phyloP scores from a whole-genome alignment of 495 filamentous ascomycete genomes.

The Acidiella bohemica region DNA sequence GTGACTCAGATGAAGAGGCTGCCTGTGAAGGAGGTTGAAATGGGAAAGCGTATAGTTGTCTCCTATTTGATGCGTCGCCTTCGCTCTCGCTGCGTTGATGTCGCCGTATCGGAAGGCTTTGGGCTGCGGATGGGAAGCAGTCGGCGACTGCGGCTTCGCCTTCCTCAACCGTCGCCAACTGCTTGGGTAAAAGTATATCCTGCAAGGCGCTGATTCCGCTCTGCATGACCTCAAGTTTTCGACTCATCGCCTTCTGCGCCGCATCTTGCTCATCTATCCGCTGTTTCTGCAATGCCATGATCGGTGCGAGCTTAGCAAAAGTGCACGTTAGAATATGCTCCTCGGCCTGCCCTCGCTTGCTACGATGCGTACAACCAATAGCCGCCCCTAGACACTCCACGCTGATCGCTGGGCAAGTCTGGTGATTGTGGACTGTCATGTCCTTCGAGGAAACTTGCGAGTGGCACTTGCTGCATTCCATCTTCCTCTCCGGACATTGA shows the following conservation, averaged over 20 bases:
- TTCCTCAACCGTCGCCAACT: not conserved
- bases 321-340: slow-evolving; percentile 43
- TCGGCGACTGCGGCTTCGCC: slow-evolving; percentile 1
- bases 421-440: slow-evolving; percentile 37
- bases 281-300: slow-evolving; percentile 43
- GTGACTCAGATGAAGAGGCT: no score
- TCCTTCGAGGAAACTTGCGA: slow-evolving; percentile 35
- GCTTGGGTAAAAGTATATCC: slow-evolving; percentile 24
- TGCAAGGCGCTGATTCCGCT: slow-evolving; percentile 39
- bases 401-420: slow-evolving; percentile 39
- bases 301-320: slow-evolving; percentile 45
- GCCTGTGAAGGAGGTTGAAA: not conserved
- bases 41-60: not conserved
- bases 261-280: slow-evolving; percentile 44
- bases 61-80: not conserved
- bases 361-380: slow-evolving; percentile 42
- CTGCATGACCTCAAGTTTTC: slow-evolving; percentile 47
- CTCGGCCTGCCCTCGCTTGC: slow-evolving; percentile 37
- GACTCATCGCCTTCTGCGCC: slow-evolving; percentile 41
- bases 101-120: not conserved
- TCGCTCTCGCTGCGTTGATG: not conserved
- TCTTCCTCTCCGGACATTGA: slow-evolving; percentile 38
- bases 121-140: not conserved
- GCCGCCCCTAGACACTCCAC: slow-evolving; percentile 41
- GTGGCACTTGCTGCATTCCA: slow-evolving; percentile 42